Conservation (phyloP, 495 filamentous ascomycete genomes). For the Lepraria neglecta region DNA sequence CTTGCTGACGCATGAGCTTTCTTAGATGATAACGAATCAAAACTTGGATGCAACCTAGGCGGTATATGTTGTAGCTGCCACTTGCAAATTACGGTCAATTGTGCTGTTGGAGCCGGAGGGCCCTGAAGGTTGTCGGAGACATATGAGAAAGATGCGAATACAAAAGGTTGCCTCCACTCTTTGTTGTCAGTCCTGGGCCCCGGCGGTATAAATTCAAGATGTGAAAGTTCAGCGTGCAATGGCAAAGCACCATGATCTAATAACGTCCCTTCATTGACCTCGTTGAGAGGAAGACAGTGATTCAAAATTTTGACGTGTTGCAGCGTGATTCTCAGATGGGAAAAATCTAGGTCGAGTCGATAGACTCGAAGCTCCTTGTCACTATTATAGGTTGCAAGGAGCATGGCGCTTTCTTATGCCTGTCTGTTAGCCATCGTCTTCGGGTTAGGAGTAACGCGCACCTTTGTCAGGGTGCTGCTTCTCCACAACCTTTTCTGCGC, state of each 20-base stretch:
- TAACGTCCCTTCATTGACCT: conserved; percentile 17
- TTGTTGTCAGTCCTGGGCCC: conserved; percentile 46
- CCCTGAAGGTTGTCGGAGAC: conserved; percentile 42
- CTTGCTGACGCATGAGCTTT: conserved; percentile 48
- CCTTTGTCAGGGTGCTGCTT: conserved; percentile 38
- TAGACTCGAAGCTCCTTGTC: conserved; percentile 62
- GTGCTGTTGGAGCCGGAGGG: conserved; percentile 52
- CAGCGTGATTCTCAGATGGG: conserved; percentile 39
- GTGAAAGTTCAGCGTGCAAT: conserved; percentile 47
- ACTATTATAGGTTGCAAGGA: conserved; percentile 59
- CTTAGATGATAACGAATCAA: conserved; percentile 64
- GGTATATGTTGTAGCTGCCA: conserved; percentile 66
- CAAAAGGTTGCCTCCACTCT: conserved; percentile 49
- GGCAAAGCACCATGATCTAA: conserved; percentile 1
- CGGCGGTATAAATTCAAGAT: conserved; percentile 59
- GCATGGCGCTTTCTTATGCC: conserved; percentile 43
- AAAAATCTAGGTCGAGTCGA: conserved; percentile 53
- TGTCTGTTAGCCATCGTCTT: conserved; percentile 11
- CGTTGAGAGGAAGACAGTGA: conserved; percentile 38
- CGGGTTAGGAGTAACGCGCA: neutral
- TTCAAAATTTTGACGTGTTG: conserved; percentile 44
- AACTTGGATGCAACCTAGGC: conserved; percentile 59
- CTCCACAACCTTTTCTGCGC: conserved; percentile 45
- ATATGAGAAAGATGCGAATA: conserved; percentile 67
- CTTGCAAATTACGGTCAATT: conserved; percentile 62